These are phyloP conservation scores for Jackrogersella minutella DNA, from an alignment of 495 filamentous ascomycete species.

Conservation along the genomic window DNA sequence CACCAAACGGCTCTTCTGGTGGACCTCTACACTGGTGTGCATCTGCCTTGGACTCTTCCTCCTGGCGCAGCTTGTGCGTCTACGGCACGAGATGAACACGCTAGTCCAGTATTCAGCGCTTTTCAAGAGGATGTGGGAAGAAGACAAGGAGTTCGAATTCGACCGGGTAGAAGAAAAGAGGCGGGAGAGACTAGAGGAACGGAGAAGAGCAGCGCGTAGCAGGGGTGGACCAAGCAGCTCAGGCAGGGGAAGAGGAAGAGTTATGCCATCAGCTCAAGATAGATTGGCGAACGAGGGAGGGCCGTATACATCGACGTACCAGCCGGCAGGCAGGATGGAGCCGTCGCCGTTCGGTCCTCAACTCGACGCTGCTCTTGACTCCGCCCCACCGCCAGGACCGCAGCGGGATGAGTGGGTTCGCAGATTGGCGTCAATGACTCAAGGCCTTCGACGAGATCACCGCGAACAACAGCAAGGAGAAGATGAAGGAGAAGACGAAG, in stretches of 20 bases:
- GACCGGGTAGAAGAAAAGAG: slow-evolving; percentile 6
- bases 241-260: not conserved
- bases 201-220: not conserved
- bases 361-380: slow-evolving; percentile 2
- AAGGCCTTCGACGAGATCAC: not conserved
- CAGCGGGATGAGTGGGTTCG: slow-evolving; percentile 18
- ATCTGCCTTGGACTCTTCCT: slow-evolving; percentile 36
- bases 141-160: slow-evolving; percentile 20
- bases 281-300: not conserved
- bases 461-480: not conserved
- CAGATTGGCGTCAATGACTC: slow-evolving; percentile 9
- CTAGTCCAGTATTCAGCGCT: slow-evolving; percentile 27
- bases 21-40: slow-evolving; percentile 22
- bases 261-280: not conserved
- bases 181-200: slow-evolving; percentile 2
- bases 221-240: not conserved
- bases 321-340: not conserved
- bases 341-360: slow-evolving; percentile 7
- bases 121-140: slow-evolving; percentile 33
- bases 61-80: slow-evolving; percentile 11
- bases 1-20: slow-evolving; percentile 30
- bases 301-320: not conserved
- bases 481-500: not conserved
- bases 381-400: not conserved
- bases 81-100: slow-evolving; percentile 18